These are phyloP conservation scores for Barnettozyma vustinii DNA, from an alignment of 805 yeast genomes.

Conservation along the genomic window DNA sequence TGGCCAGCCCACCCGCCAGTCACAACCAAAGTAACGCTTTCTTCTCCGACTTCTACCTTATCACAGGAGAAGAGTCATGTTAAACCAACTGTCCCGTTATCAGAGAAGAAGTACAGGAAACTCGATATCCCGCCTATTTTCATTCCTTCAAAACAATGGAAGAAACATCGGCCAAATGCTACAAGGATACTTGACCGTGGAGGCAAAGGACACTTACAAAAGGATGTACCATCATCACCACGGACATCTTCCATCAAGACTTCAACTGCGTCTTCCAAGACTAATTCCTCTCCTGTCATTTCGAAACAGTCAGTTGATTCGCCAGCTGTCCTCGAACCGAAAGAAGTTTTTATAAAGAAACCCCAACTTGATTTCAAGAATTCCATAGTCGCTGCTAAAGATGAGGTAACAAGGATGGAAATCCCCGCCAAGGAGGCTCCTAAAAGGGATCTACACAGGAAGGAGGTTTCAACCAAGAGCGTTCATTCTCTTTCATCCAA, in stretches of 20 bases:
- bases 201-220: too few relatives aligned
- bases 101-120: not conserved
- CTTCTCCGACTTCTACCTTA: too few relatives aligned
- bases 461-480: not conserved
- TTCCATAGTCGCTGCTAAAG: not conserved
- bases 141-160: not conserved
- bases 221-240: too few relatives aligned
- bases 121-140: too few relatives aligned
- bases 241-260: not conserved
- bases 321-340: not conserved
- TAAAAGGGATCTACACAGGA: not conserved
- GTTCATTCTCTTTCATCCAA: not conserved
- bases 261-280: not conserved
- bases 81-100: too few relatives aligned
- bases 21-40: too few relatives aligned
- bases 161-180: not conserved
- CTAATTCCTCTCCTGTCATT: not conserved
- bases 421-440: too few relatives aligned
- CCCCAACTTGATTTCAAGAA: not conserved
- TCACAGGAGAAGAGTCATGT: not conserved
- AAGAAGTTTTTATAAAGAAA: too few relatives aligned
- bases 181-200: not conserved
- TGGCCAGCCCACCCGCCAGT: too few relatives aligned
- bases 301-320: not conserved
- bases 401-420: not conserved